phyloP scores from a whole-genome alignment of 1,139 yeast genomes.

The Yamadazyma triangularis region DNA sequence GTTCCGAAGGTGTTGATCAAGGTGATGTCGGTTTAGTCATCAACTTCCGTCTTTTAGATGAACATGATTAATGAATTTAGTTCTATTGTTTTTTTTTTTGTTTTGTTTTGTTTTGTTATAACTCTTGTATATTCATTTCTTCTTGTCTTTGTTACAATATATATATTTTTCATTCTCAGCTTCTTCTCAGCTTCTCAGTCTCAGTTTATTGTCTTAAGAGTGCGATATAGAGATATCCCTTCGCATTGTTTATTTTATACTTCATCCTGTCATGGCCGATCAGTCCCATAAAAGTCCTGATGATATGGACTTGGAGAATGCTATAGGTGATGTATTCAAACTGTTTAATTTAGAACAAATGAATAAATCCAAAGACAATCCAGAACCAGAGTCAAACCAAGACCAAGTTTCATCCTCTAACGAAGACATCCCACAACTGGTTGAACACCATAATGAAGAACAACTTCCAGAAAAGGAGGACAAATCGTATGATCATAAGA shows the following conservation, averaged over 20 bases:
- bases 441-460: background rate
- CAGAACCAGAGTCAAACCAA: background rate
- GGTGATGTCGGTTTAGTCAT: conserved; percentile 31
- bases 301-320: conserved; percentile 26
- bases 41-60: conserved; percentile 33
- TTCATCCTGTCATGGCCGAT: background rate
- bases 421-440: background rate
- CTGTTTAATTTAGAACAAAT: conserved; percentile 15
- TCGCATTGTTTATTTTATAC: conserved; percentile 6
- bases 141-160: no score
- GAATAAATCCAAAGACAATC: conserved; percentile 3
- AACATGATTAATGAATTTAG: no score
- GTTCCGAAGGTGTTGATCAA: conserved; percentile 27
- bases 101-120: no score
- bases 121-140: no score
- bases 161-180: no score
- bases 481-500: conserved; percentile 7
- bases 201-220: no score
- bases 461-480: conserved; percentile 2
- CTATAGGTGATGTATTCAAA: conserved; percentile 37
- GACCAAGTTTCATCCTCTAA: background rate
- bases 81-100: no score
- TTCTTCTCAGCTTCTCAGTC: no score
- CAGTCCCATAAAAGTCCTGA: conserved; percentile 2
- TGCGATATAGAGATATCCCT: no score